phyloP scores from a whole-genome alignment of 148 eudicot genomes.

The Euryodendron excelsum region DNA sequence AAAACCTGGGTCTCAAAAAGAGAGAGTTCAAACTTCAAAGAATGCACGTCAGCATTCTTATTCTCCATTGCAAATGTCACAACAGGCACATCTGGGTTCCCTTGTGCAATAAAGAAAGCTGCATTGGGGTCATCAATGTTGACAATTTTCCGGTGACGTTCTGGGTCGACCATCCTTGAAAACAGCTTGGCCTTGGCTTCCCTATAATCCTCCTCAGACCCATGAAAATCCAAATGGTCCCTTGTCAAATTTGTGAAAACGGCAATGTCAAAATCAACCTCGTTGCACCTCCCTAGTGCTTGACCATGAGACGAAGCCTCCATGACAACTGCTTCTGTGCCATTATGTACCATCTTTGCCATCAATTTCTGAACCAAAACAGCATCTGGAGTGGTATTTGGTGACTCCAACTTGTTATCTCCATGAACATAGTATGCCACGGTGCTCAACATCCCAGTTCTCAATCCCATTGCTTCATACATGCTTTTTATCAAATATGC shows the following conservation, averaged over 20 bases:
- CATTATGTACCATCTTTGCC: slow-evolving; percentile 95
- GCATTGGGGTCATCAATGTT: slow-evolving; percentile 90
- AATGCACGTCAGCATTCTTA: slow-evolving; percentile 84
- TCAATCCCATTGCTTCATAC: slow-evolving; percentile 97
- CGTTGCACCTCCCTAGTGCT: slow-evolving; percentile 69
- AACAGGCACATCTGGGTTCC: slow-evolving; percentile 86
- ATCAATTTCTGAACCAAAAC: slow-evolving; percentile 84
- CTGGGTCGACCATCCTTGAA: slow-evolving; percentile 89
- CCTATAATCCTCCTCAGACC: slow-evolving; percentile 71
- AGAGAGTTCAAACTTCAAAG: slow-evolving; percentile 80
- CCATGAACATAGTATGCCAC: slow-evolving; percentile 88
- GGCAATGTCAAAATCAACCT: slow-evolving; percentile 94
- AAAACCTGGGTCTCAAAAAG: slow-evolving; percentile 95
- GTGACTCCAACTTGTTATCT: slow-evolving; percentile 71
- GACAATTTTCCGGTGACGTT: slow-evolving; percentile 82
- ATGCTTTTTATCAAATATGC: slow-evolving; percentile 69
- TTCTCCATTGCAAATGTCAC: slow-evolving; percentile 84
- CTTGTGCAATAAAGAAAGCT: slow-evolving; percentile 60
- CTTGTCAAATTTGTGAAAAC: slow-evolving; percentile 71
- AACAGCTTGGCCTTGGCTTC: slow-evolving; percentile 68
- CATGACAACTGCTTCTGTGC: slow-evolving; percentile 92
- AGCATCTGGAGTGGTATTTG: slow-evolving; percentile 54
- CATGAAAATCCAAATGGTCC: slow-evolving; percentile 62
- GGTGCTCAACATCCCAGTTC: slow-evolving; percentile 87
- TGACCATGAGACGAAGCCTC: slow-evolving; percentile 72